Conservation (phyloP, 2,329 filamentous ascomycete species). For the Tolypocladium pustulatum region DNA sequence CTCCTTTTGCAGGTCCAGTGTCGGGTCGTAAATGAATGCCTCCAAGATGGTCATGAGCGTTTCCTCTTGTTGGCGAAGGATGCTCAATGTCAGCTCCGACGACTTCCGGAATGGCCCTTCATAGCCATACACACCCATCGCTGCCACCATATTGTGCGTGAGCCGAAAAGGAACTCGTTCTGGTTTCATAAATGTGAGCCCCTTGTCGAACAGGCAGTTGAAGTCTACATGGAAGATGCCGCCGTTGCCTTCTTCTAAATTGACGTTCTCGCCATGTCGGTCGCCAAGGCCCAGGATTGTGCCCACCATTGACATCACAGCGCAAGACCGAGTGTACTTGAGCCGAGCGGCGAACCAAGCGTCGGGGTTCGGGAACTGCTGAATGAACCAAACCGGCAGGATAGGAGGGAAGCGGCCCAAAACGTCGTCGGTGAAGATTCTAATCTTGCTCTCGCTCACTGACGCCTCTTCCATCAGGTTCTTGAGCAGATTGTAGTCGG, state of each 20-base stretch:
- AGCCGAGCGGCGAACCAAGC: slow-evolving; percentile 85
- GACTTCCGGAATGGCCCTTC: slow-evolving; percentile 89
- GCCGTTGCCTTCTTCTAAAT: slow-evolving; percentile 87
- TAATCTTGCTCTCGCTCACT: slow-evolving; percentile 46
- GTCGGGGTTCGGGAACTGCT: slow-evolving; percentile 83
- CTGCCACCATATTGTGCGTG: slow-evolving; percentile 97
- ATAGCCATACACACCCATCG: slow-evolving; percentile 90
- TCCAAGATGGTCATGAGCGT: slow-evolving; percentile 96
- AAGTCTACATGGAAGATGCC: slow-evolving; percentile 97
- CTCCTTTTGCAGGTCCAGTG: slow-evolving; percentile 74
- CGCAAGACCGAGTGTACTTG: slow-evolving; percentile 83
- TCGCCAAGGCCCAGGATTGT: slow-evolving; percentile 91
- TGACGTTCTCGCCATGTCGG: slow-evolving; percentile 92
- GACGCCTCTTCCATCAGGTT: slow-evolving; percentile 53
- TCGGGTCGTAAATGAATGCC: slow-evolving; percentile 94
- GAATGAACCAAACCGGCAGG: slow-evolving; percentile 89
- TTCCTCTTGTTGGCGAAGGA: slow-evolving; percentile 85
- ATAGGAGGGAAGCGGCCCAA: slow-evolving; percentile 65
- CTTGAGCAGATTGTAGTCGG: slow-evolving; percentile 59
- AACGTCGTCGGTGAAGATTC: slow-evolving; percentile 60
- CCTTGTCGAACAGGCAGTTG: slow-evolving; percentile 98
- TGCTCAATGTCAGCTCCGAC: slow-evolving; percentile 75
- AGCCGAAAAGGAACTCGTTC: slow-evolving; percentile 93
- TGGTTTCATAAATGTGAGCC: slow-evolving; percentile 86
- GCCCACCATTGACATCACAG: slow-evolving; percentile 99